Evolutionary conservation across 495 filamentous ascomycete genomes (phyloP).

Genomic region (Penicillium maclennaniae): DNA sequence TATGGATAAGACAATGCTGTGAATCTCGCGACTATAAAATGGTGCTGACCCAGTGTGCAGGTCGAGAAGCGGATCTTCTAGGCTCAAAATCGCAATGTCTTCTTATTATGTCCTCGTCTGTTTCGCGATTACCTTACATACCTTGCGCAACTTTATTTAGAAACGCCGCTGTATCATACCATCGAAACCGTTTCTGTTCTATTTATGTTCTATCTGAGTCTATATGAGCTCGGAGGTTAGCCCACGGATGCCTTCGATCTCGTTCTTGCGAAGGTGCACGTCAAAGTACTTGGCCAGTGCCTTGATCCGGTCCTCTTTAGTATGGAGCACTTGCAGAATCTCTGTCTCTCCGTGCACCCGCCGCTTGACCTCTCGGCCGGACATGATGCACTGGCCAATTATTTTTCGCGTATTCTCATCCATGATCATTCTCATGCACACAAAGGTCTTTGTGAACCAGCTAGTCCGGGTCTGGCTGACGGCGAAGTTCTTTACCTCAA

Average conservation of each 20-base stretch:
- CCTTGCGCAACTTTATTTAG: constrained; percentile 23
- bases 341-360: constrained; percentile 51
- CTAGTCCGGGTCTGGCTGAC: constrained; percentile 38
- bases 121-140: constrained; percentile 25
- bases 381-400: constrained; percentile 55
- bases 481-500: constrained; percentile 57
- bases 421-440: constrained; percentile 53
- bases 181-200: constrained; percentile 2
- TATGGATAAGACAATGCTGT: constrained; percentile 30
- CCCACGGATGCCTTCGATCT: constrained; percentile 47
- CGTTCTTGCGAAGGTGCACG: constrained; percentile 49
- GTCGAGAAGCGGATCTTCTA: constrained; percentile 44
- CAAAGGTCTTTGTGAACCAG: constrained; percentile 51
- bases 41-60: constrained; percentile 21
- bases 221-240: constrained; percentile 45
- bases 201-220: constrained; percentile 7
- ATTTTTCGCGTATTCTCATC: constrained; percentile 35
- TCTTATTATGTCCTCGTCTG: constrained; percentile 21
- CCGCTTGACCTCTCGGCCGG: constrained; percentile 51
- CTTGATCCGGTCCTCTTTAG: constrained; percentile 50
- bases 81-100: constrained; percentile 24
- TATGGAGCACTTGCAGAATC: constrained; percentile 44
- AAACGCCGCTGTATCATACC: constrained; percentile 29
- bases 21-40: background rate
- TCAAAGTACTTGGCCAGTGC: constrained; percentile 54